Conservation (phyloP, 306 rosid species). For the Notholithocarpus densiflorus region DNA sequence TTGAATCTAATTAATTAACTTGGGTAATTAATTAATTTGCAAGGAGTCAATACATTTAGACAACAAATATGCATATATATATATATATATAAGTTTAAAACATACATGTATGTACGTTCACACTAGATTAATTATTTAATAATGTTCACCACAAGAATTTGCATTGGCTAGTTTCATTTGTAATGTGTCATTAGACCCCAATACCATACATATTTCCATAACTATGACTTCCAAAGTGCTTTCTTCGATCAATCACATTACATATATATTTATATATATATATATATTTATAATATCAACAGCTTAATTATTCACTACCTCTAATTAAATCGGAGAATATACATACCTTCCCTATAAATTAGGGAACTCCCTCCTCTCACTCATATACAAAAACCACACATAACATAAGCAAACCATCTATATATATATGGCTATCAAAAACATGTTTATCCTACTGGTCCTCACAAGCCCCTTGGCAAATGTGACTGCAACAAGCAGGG, state of each 20-base stretch:
- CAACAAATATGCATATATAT: too few species aligned
- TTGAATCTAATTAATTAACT: too few species aligned
- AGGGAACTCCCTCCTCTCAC: background rate
- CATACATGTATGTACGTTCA: too few species aligned
- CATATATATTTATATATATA: background rate
- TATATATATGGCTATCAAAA: conserved; percentile 7
- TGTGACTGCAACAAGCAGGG: conserved; percentile 14
- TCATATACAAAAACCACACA: background rate
- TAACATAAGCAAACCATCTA: background rate
- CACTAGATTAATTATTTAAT: too few species aligned
- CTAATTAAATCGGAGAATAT: too few species aligned
- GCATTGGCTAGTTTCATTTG: background rate
- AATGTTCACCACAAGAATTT: background rate
- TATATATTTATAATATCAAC: background rate
- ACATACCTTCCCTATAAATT: background rate
- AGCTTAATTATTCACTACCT: too few species aligned
- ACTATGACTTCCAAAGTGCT: background rate
- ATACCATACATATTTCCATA: background rate
- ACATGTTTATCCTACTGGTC: background rate
- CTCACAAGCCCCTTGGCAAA: background rate
- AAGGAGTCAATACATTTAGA: too few species aligned
- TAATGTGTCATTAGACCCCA: background rate
- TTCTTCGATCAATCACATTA: background rate
- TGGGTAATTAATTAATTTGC: too few species aligned
- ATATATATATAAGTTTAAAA: too few species aligned